Conservation (phyloP, 176 grass and related monocot species). For the Melocanna baccifera region DNA sequence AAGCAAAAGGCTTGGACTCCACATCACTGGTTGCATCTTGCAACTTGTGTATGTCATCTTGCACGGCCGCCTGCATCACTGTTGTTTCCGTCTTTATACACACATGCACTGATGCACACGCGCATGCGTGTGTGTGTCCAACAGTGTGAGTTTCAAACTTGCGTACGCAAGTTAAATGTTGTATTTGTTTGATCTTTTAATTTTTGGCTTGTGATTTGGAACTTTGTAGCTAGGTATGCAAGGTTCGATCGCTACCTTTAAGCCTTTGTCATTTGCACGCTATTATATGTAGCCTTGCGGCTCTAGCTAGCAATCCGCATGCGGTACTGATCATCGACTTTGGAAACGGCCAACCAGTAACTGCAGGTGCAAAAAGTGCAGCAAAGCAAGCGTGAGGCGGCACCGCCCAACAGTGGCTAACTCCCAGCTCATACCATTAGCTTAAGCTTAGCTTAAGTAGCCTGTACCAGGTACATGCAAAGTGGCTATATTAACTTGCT, state of each 20-base stretch:
- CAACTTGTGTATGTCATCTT: too few relatives aligned
- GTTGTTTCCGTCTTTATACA: background rate
- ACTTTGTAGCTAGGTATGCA: background rate
- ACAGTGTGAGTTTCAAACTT: background rate
- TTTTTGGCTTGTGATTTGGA: slow-evolving; percentile 28
- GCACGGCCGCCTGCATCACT: background rate
- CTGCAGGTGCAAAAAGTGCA: background rate
- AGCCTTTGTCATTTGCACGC: background rate
- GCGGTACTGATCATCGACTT: background rate
- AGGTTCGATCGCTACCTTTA: background rate
- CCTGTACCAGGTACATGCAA: background rate
- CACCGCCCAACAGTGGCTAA: background rate
- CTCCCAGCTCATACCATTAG: background rate
- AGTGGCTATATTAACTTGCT: background rate
- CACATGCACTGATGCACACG: too few relatives aligned
- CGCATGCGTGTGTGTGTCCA: too few relatives aligned
- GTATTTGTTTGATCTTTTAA: background rate
- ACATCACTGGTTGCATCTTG: too few relatives aligned
- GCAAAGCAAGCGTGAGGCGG: slow-evolving; percentile 4
- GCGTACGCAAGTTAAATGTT: background rate
- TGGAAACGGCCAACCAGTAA: background rate
- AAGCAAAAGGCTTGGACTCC: slow-evolving; percentile 35
- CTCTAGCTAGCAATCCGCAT: background rate
- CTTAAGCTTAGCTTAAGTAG: background rate
- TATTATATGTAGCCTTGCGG: background rate